Evolutionary conservation across 768 basidiomycete species (phyloP).

Genomic region (Amylocystis lapponica): DNA sequence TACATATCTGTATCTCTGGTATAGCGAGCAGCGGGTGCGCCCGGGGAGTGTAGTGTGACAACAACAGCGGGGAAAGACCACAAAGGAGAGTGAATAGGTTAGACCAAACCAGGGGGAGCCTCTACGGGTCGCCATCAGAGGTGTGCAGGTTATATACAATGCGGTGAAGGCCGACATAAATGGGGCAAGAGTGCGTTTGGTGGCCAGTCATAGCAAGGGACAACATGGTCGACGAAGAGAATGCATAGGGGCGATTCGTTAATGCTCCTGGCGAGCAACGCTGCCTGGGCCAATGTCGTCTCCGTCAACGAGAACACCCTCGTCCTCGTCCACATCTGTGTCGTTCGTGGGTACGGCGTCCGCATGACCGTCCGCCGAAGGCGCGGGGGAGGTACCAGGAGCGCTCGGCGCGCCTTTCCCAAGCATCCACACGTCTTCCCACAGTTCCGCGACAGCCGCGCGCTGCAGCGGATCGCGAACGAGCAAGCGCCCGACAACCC

Average conservation of each 20-base stretch:
- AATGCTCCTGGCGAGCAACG: constrained; percentile 24
- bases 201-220: too few relatives aligned
- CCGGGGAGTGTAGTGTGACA: too few relatives aligned
- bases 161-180: too few relatives aligned
- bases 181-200: too few relatives aligned
- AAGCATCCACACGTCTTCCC: constrained; percentile 47
- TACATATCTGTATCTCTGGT: too few relatives aligned
- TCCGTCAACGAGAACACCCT: constrained; percentile 25
- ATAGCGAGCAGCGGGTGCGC: too few relatives aligned
- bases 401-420: constrained; percentile 29
- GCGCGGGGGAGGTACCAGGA: constrained; percentile 10
- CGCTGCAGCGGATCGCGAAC: constrained; percentile 65
- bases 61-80: too few relatives aligned
- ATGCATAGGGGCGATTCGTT: neutral
- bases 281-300: constrained; percentile 23
- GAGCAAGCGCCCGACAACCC: constrained; percentile 56
- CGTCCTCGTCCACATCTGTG: constrained; percentile 21
- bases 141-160: too few relatives aligned
- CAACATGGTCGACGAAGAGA: neutral
- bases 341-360: constrained; percentile 10
- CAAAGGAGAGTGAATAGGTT: too few relatives aligned
- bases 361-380: constrained; percentile 6
- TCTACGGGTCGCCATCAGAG: too few relatives aligned
- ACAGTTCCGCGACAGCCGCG: constrained; percentile 55
- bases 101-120: too few relatives aligned